Evolutionary conservation across 2,329 filamentous ascomycete genomes (phyloP), one percentile per base, ranked within the genome.

Genomic region (Trichoderma asperellum): DNA sequence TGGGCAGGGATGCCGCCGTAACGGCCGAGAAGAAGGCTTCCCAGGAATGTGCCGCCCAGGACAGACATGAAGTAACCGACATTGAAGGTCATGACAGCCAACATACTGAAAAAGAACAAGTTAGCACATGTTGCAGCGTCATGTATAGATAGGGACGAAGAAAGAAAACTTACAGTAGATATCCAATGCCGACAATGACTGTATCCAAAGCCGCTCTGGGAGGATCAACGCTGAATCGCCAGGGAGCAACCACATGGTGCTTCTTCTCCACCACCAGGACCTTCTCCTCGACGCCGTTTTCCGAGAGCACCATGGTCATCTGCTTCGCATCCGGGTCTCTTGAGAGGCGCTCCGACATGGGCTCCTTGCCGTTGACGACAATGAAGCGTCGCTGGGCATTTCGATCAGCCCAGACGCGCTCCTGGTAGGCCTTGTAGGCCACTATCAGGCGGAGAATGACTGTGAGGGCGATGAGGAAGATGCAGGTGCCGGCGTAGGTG

Each of bases 31-130:
- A 88, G 86, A 55, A 98, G 81, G 78, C 96, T 96, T 29, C 95
- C 95, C n/a, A 96, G 77, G 76, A 98, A 97, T 1, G 91, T 87
- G 43, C 92, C 92, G 0, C 85, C 89, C 7, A 96, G 84, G n/a
- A 94, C 86, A 0, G 92, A 94, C 67, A 93, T 80, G 78, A 95
- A 95, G 78, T 96, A 96, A 14, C 92, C 93, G 18, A 95, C 87
- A 74, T 96, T 96, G 83, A 93, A 88, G 1, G 92, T 94, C 93
- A 96, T 97, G 77, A 96, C 91, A 16, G 92, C 92, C 81, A 97
- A 82, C 94, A 97, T 97, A 70, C 94, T 97, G 64, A 6, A n/a
- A 11, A 12, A n/a, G 12, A 43, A 16, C 7, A 29, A 2, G 37
- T 59, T 5, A 60, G 40, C 14, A 43, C 18, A n/a, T 52, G 4